Evolutionary conservation across 1,139 yeast species (phyloP).

Genomic region (Ogataea hybrid): DNA sequence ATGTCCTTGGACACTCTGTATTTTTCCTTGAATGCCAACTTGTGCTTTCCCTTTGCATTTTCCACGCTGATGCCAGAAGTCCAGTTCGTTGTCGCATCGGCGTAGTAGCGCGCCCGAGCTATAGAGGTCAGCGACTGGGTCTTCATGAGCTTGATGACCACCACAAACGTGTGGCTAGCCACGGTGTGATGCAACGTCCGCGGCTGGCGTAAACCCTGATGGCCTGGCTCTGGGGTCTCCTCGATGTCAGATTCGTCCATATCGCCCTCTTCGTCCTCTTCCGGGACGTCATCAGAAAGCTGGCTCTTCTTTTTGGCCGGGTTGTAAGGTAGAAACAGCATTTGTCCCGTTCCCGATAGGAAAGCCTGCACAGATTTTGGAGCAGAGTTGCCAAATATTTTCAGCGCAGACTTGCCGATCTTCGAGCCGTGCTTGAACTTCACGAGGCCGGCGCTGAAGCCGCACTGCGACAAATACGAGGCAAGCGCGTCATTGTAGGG

Average conservation of each 20-base stretch:
- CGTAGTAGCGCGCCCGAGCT: constrained; percentile 29
- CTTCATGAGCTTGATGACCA: constrained; percentile 28
- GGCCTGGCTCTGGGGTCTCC: constrained; percentile 1
- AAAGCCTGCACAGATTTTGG: constrained; percentile 24
- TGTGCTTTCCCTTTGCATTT: constrained; percentile 22
- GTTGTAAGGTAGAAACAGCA: constrained; percentile 32
- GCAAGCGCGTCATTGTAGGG: constrained; percentile 27
- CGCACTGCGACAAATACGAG: constrained; percentile 27
- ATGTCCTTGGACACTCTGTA: constrained; percentile 31
- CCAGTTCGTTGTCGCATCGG: constrained; percentile 32
- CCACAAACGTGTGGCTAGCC: constrained; percentile 32
- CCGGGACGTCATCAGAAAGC: constrained; percentile 17
- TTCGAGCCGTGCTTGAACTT: constrained; percentile 19
- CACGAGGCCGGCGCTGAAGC: constrained; percentile 28
- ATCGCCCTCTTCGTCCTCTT: constrained; percentile 26
- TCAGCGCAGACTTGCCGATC: constrained; percentile 11
- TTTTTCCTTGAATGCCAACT: constrained; percentile 27
- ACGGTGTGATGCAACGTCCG: constrained; percentile 23
- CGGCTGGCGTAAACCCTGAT: background rate
- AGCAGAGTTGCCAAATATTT: constrained; percentile 10
- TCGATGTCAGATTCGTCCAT: constrained; percentile 8
- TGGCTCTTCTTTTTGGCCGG: constrained; percentile 30
- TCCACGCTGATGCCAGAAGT: constrained; percentile 25
- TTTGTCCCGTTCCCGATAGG: constrained; percentile 32
- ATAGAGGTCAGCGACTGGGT: constrained; percentile 25